phyloP scores from a whole-genome alignment of 495 filamentous ascomycete species.

The Neurospora sp. region DNA sequence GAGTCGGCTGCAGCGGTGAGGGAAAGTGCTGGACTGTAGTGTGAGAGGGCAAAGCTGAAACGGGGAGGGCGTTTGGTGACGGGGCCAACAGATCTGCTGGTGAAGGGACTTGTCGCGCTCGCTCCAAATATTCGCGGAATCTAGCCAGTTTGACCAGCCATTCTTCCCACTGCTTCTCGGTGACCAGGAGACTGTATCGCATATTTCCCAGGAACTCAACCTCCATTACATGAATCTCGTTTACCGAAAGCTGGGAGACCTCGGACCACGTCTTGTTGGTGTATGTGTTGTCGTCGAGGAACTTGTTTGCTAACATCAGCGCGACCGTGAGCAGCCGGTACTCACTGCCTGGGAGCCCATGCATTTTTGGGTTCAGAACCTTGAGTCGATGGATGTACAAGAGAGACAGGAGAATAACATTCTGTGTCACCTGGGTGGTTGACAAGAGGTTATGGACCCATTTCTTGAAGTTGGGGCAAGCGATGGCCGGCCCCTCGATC shows the following conservation, averaged over 20 bases:
- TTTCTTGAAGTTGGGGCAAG: slow-evolving; percentile 72
- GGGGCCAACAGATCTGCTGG: slow-evolving; percentile 26
- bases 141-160: slow-evolving; percentile 75
- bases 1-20: slow-evolving; percentile 15
- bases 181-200: slow-evolving; percentile 83
- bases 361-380: slow-evolving; percentile 73
- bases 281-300: slow-evolving; percentile 97
- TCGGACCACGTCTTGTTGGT: slow-evolving; percentile 99
- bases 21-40: slow-evolving; percentile 30
- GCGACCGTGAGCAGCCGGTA: slow-evolving; percentile 93
- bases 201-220: slow-evolving; percentile 99
- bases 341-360: slow-evolving; percentile 88
- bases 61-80: slow-evolving; percentile 22
- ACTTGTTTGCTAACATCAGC: slow-evolving; percentile 98
- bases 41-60: slow-evolving; percentile 30
- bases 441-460: slow-evolving; percentile 87
- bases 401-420: slow-evolving; percentile 84
- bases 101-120: slow-evolving; percentile 24
- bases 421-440: slow-evolving; percentile 94
- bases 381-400: slow-evolving; percentile 93
- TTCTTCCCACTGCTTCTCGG: slow-evolving; percentile 68
- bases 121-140: slow-evolving; percentile 72
- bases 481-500: slow-evolving; percentile 63
- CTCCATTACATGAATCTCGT: slow-evolving; percentile 98
- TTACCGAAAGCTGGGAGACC: slow-evolving; percentile 87